Evolutionary conservation across 768 basidiomycete species (phyloP).

Genomic region (Xerocomus spinulosus): DNA sequence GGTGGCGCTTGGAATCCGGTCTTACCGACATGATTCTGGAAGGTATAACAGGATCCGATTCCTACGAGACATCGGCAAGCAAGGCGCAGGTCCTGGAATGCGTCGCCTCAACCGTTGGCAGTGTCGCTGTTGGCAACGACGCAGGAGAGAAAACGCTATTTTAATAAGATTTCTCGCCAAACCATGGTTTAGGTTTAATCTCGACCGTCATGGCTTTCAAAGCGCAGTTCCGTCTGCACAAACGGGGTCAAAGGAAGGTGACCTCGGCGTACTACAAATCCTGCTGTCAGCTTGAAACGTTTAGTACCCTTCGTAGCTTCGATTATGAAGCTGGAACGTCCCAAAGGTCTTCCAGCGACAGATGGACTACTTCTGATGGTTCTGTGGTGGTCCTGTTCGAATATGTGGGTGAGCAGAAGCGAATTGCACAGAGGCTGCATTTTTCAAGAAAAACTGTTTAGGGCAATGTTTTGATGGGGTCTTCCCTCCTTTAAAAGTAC

Average conservation of each 20-base stretch:
- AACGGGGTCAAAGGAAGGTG: background rate
- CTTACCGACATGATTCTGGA: background rate
- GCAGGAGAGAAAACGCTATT: background rate
- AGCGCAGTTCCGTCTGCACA: background rate
- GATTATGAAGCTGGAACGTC: background rate
- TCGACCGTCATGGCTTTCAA: too few species aligned
- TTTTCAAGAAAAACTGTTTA: background rate
- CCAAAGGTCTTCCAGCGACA: background rate
- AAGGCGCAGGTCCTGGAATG: background rate
- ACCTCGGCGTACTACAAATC: too few species aligned
- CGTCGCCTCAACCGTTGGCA: too few species aligned
- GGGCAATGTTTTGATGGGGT: too few species aligned
- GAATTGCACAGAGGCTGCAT: background rate
- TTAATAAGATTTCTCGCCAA: background rate
- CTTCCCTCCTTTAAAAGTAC: background rate
- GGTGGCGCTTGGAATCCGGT: background rate
- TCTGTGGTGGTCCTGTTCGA: too few species aligned
- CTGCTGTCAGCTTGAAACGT: background rate
- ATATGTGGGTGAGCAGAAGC: background rate
- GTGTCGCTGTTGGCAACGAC: too few species aligned
- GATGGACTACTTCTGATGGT: too few species aligned
- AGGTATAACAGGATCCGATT: background rate
- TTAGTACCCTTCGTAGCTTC: background rate
- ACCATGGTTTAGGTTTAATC: background rate
- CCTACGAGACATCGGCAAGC: background rate